A percentile compares a stretch with the other conserved stretches of the same genome.
These are phyloP conservation scores for Saposhnikovia divaricata DNA, from an alignment of 129 eudicot species.

Conservation along the genomic window DNA sequence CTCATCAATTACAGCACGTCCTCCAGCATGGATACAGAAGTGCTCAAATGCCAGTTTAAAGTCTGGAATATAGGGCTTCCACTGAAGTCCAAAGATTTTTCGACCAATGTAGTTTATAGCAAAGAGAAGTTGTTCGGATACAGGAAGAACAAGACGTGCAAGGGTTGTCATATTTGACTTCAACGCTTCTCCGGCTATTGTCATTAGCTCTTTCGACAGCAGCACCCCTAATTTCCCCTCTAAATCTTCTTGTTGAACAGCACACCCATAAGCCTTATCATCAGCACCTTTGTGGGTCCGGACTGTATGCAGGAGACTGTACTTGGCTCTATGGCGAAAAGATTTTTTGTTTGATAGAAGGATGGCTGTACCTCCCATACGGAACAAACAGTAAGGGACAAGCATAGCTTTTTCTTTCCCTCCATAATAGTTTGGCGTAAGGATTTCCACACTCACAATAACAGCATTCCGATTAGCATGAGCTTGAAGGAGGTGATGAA, in stretches of 20 bases:
- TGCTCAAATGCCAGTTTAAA: background rate
- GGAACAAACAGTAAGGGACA: conserved; percentile 2
- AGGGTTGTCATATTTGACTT: background rate
- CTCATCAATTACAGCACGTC: conserved; percentile 1
- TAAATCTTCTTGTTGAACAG: background rate
- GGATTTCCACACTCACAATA: background rate
- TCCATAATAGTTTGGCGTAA: background rate
- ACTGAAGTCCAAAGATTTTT: background rate
- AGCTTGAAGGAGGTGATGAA: background rate
- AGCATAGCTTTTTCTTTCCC: background rate
- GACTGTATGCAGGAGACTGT: background rate
- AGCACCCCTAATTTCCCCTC: background rate
- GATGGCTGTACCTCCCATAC: conserved; percentile 4
- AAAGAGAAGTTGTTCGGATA: background rate
- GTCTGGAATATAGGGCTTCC: conserved; percentile 3
- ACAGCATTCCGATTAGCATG: background rate
- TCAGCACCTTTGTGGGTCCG: conserved; percentile 5
- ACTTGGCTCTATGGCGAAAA: background rate
- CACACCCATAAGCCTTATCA: background rate
- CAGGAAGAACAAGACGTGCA: background rate
- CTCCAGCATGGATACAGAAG: conserved; percentile 5
- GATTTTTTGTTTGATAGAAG: background rate
- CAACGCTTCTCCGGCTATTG: background rate
- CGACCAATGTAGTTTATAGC: background rate
- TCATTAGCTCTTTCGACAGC: background rate